Base-by-base conservation (phyloP, 805 yeast genomes). In the Soucietia sequanensis region DNA sequence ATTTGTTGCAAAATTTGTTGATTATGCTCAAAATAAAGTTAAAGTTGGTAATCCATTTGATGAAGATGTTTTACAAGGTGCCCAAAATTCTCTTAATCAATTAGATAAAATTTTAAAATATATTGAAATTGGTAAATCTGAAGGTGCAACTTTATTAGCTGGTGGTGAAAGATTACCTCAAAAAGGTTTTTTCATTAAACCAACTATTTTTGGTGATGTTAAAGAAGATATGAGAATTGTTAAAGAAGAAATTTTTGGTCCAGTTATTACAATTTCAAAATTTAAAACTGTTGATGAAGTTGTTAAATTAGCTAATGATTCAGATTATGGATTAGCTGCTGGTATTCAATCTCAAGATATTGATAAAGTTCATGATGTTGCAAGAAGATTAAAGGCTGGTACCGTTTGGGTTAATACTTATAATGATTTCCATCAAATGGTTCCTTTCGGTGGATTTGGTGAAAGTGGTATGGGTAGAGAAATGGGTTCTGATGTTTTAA, bases 401-500 rank as follows among this genome's bases (percentile, higher is more conserved):
- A 85, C 91, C 39, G 80, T 90, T 47, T 91, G 95, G 91, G 76
- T 89, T 48, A 90, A 90, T 78, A 79, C 89, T 39, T 82, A 87
- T 65, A 89, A 89, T 65, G 93, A 86, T 56, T 82, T 88, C 75
- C 89, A 89, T 64, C 82, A 73, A 54, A 72, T 76, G 61, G 84
- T 90, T 62, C 96, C 96, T 54, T 90, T 90, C 62, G 96, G 96
- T 52, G 96, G 96, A 30, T 84, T 73, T 71, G 87, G 87, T 62
- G 80, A 81, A 74, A 81, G 93, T 39, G 98, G 98, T 63, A 75
- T 82, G 59, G 97, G 98, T 56, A 79, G 95, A 63, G 96, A 91
- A 72, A 80, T 89, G 75, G 96, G 96, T 54, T 76, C 75, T 42
- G 90, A 87, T 46, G 95, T 95, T 38, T 65, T 91, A 53, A 85